phyloP scores from a whole-genome alignment of 441 rosid genomes.

The Raphanus hybrid region DNA sequence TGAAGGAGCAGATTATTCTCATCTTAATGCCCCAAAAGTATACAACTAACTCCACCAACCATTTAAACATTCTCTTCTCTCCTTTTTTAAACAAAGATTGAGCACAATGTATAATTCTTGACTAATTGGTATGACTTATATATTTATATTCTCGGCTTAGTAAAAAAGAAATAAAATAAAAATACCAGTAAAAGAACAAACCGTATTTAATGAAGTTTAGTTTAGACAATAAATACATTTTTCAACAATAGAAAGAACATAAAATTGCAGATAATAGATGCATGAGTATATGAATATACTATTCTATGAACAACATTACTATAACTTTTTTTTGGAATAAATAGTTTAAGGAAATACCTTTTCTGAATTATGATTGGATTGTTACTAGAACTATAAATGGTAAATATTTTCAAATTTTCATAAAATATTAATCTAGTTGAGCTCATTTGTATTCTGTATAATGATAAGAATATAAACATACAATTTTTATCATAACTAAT shows the following conservation, averaged over 20 bases:
- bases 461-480: not conserved
- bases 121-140: slow-evolving; percentile 31
- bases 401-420: not conserved
- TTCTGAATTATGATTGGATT: not conserved
- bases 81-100: not conserved
- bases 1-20: slow-evolving; percentile 21
- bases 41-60: slow-evolving; percentile 43
- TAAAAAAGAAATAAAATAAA: not conserved
- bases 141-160: not conserved
- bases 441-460: not conserved
- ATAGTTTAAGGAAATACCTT: not conserved
- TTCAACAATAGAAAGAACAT: not conserved
- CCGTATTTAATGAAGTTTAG: not conserved
- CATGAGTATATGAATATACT: not conserved
- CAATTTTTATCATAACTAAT: not conserved
- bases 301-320: not conserved
- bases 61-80: slow-evolving; percentile 7
- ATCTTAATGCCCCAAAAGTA: slow-evolving; percentile 36
- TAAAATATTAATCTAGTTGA: not conserved
- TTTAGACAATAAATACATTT: not conserved
- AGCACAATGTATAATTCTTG: not conserved
- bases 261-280: not conserved
- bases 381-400: not conserved
- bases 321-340: not conserved
- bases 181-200: not conserved